Evolutionary conservation across 176 grass and related monocot genomes (phyloP), one percentile per base, ranked within the genome.

Genomic region (Carex parvula): DNA sequence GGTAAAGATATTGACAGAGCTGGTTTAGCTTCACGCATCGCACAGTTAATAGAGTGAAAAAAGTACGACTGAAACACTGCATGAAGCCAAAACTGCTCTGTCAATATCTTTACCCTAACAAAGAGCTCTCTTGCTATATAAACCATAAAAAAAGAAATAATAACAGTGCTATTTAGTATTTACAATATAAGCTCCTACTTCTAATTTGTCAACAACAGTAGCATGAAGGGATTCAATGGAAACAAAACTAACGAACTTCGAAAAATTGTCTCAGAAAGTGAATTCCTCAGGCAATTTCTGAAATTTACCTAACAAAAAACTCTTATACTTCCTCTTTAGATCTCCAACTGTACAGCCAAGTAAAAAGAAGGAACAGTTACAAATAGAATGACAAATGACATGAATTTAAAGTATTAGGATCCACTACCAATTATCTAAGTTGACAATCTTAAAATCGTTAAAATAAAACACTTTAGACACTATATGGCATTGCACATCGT

Each of bases 281-380:
- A 95, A 98, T 37, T 93, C 91, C 78, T 87, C 22, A 0, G 88
- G 92, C 64, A 98, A 88, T 58, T 20, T 37, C 30, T 83, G 81
- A 84, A 86, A 98, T 85, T 92, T 95, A 41, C 83, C 39, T 17
- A 70, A 91, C 46, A 98, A 52, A 84, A 93, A 98, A 82, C 85
- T 88, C 80, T 87, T 85, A 89, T 93, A 92, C 87, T 98, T 98
- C 53, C 88, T 86, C 77, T 93, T 95, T 57, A 95, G 89, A 88
- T n/a, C n/a, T n/a, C 77, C 60, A 79, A 90, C 96, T 98, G 91
- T 88, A 84, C 50, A 29, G 48, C 50, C 46, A 78, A 54, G 46
- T 72, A 12, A 21, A 20, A 72, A 53, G 32, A 66, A 64, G 7
- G 18, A 24, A 48, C 0, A 30, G 1, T n/a, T 70, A 26, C 56